A percentile compares a stretch with the other conserved stretches of the same genome.
phyloP scores from a whole-genome alignment of 208 protist genomes.

The Lotmaria passim region DNA sequence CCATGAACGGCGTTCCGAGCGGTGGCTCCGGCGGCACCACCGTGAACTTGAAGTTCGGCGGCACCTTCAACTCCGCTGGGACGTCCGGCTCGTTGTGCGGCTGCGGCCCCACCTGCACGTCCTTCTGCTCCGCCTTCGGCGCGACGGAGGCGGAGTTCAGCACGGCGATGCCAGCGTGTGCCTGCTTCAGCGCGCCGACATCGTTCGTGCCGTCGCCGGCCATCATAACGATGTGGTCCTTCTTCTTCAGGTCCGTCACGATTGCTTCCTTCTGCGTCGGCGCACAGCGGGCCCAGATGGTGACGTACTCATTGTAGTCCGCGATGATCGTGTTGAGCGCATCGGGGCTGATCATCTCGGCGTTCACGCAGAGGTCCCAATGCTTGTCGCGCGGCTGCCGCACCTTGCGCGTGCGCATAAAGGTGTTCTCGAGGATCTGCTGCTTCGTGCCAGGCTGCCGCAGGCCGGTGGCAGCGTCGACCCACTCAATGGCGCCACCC shows the following conservation, averaged over 20 bases:
- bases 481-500: constrained; percentile 58
- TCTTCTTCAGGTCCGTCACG: constrained; percentile 86
- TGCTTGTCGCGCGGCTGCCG: constrained; percentile 44
- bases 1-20: constrained; percentile 71
- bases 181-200: constrained; percentile 99
- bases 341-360: constrained; percentile 50
- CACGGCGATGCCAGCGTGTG: constrained; percentile 97
- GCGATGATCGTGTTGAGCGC: constrained; percentile 54
- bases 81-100: constrained; percentile 90
- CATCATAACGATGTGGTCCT: constrained; percentile 92
- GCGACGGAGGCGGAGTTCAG: constrained; percentile 87
- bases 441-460: constrained; percentile 23
- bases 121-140: constrained; percentile 36
- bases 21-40: constrained; percentile 69
- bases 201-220: constrained; percentile 97
- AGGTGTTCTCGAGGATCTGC: constrained; percentile 62
- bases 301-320: constrained; percentile 80
- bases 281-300: constrained; percentile 91
- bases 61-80: constrained; percentile 73
- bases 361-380: constrained; percentile 90
- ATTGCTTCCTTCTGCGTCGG: constrained; percentile 92
- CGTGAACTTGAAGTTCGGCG: constrained; percentile 86
- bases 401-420: constrained; percentile 50
- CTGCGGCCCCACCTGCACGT: constrained; percentile 55
- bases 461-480: constrained; percentile 57